Conservation (phyloP, 768 basidiomycete genomes). For the Harrya chromipes region DNA sequence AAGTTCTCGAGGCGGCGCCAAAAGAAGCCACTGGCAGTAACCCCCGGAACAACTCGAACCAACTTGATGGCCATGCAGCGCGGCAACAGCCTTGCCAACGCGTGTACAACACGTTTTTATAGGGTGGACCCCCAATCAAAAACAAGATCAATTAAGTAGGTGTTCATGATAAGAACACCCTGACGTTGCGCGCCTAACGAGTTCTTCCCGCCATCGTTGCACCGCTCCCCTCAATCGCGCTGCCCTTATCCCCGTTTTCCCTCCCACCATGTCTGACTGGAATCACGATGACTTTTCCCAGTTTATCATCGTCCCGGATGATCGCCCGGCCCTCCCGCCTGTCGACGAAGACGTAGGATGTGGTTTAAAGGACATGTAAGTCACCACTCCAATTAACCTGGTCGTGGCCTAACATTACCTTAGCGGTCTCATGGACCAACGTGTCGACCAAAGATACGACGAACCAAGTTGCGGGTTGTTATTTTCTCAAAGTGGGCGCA, state of each 20-base stretch:
- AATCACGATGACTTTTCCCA: constrained; percentile 9
- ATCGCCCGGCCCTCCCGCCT: constrained; percentile 13
- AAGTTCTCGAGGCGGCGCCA: constrained; percentile 17
- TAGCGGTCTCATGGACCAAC: background rate
- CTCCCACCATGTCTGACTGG: constrained; percentile 6
- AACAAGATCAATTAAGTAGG: constrained; percentile 25
- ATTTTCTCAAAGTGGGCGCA: background rate
- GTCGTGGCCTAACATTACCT: constrained; percentile 8
- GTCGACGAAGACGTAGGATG: constrained; percentile 21
- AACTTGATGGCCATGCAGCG: constrained; percentile 16
- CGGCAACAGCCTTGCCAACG: constrained; percentile 32
- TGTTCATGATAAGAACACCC: constrained; percentile 29
- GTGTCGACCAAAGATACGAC: background rate
- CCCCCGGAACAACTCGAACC: constrained; percentile 20
- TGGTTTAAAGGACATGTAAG: constrained; percentile 22
- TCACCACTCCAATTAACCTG: background rate
- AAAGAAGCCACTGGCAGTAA: constrained; percentile 18
- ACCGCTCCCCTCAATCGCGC: background rate
- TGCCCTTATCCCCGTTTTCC: background rate
- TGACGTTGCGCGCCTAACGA: constrained; percentile 13
- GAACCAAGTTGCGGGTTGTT: constrained; percentile 12
- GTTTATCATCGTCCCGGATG: constrained; percentile 18
- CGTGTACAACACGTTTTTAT: constrained; percentile 36
- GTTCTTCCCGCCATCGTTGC: constrained; percentile 1
- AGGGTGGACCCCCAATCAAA: constrained; percentile 35